These are phyloP conservation scores for Chrysosporium keratinophilum DNA, from an alignment of 2,329 filamentous ascomycete genomes.

Conservation along the genomic window DNA sequence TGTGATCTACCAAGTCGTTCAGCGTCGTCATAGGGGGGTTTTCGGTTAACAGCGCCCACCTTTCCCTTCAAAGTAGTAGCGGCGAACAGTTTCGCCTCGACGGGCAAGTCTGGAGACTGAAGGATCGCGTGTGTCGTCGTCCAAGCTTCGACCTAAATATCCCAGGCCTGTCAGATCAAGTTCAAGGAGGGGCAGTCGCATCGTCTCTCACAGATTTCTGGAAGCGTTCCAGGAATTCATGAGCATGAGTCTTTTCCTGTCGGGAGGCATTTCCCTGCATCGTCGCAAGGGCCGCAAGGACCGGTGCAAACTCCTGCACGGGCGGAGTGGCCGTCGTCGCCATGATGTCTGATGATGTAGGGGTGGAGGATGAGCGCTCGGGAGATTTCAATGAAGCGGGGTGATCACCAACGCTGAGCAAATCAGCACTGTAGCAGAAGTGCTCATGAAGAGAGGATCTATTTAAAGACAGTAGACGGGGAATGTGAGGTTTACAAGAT, in stretches of 20 bases:
- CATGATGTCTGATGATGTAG: slow-evolving; percentile 42
- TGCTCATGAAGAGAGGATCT: slow-evolving; percentile 6
- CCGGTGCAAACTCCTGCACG: slow-evolving; percentile 64
- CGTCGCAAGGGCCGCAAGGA: slow-evolving; percentile 77
- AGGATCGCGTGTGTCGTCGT: slow-evolving; percentile 75
- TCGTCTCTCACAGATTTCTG: slow-evolving; percentile 76
- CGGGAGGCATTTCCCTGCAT: slow-evolving; percentile 78
- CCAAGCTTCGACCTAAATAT: slow-evolving; percentile 72
- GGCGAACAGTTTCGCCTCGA: slow-evolving; percentile 86
- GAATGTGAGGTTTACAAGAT: background rate
- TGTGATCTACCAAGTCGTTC: slow-evolving; percentile 57
- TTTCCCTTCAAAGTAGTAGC: slow-evolving; percentile 97
- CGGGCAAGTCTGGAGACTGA: slow-evolving; percentile 62
- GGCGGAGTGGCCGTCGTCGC: slow-evolving; percentile 52
- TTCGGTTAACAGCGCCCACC: slow-evolving; percentile 46
- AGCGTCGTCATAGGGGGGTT: background rate
- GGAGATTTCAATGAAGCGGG: slow-evolving; percentile 8
- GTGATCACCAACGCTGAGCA: slow-evolving; percentile 6
- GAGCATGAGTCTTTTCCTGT: slow-evolving; percentile 76
- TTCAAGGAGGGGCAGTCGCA: slow-evolving; percentile 7
- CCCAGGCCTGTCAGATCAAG: slow-evolving; percentile 4
- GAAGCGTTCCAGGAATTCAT: slow-evolving; percentile 84
- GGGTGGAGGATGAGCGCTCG: background rate
- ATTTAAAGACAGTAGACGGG: background rate
- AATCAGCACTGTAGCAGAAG: slow-evolving; percentile 6